Evolutionary conservation across 192 early-diverging fungal genomes (phyloP).

Genomic region (Chytriomyces hyalinus): DNA sequence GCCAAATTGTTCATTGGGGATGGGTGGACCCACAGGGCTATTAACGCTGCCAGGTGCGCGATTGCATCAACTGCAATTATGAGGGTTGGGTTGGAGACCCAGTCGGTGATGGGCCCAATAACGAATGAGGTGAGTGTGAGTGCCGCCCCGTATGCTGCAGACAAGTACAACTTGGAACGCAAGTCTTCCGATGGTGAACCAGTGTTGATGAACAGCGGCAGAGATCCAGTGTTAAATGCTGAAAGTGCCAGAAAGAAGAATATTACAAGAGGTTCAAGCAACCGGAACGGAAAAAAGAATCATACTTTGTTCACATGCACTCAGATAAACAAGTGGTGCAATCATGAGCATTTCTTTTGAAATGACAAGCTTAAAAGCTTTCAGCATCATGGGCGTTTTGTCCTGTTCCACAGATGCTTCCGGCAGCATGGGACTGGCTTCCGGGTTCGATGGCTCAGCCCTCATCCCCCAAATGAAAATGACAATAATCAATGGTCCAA

Average conservation of each 20-base stretch:
- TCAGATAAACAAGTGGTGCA: constrained; percentile 18
- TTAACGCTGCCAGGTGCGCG: constrained; percentile 3
- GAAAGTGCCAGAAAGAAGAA: constrained; percentile 10
- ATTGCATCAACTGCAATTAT: constrained; percentile 13
- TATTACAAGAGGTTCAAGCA: background rate
- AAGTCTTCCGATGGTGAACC: background rate
- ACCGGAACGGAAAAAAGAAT: background rate
- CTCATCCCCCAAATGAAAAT: constrained; percentile 18
- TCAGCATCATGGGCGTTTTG: constrained; percentile 22
- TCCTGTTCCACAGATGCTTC: background rate
- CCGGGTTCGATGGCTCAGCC: constrained; percentile 20
- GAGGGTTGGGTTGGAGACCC: constrained; percentile 15
- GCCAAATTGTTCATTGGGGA: constrained; percentile 10
- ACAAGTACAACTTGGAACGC: constrained; percentile 17
- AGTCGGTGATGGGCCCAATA: constrained; percentile 34
- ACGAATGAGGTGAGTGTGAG: constrained; percentile 9
- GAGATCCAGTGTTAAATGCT: constrained; percentile 30
- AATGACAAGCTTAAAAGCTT: constrained; percentile 10
- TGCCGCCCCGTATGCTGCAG: constrained; percentile 15
- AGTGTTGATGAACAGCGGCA: constrained; percentile 27
- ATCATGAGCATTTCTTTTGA: constrained; percentile 24
- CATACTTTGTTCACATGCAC: constrained; percentile 28
- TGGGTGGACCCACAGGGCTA: constrained; percentile 24
- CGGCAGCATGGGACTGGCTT: background rate
- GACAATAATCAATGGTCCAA: constrained; percentile 27